Evolutionary conservation across 225 moss, liverwort and hornwort genomes (phyloP), one percentile per base, ranked within the genome.

Genomic region (Rhytidiadelphus loreus): DNA sequence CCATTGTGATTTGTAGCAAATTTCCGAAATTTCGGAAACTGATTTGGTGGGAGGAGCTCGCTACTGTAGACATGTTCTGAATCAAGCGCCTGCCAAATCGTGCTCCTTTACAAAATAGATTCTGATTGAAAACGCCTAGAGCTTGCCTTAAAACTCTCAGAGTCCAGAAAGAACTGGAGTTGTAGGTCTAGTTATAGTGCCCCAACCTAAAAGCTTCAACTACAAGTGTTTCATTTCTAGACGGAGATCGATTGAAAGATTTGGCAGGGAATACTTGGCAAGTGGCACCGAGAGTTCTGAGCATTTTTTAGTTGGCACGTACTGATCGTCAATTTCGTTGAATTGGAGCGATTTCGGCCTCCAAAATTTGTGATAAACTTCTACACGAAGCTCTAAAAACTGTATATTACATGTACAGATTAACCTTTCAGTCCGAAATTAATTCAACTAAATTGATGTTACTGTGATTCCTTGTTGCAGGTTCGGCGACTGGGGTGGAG

Each of bases 401-500:
- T 32, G 4, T 30, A 19, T 11, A 30, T 50, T 50, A 12, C 24
- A 53, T 55, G 37, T 37, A 6, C 57, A 57, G 19, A 41, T 58
- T 28, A 28, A 29, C 17, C 29, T 18, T 58, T 58, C 39, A 58
- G 18, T 11, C 14, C 53, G 35, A 35, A 8, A 52, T 22, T 8
- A 26, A 26, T 25, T n/a, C 6, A 25, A 24, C n/a, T n/a, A 25
- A 55, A 55, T 16, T 77, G 39, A 24, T 66, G 52, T 37, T 66
- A 3, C 13, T 66, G n/a, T 83, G 82, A 12, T 64, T 11, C 11
- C 11, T 7, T 82, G 46, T 9, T 69, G 19, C 77, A 86, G 88
- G 44, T 83, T 87, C 32, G 92, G 91, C 5, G 92, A 91, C 20
- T 81, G 24, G 33, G 92, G 91, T 8, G 91, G 86, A 9, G 1